Evolutionary conservation across 768 basidiomycete species (phyloP).

Genomic region (Mycena kentingensis): DNA sequence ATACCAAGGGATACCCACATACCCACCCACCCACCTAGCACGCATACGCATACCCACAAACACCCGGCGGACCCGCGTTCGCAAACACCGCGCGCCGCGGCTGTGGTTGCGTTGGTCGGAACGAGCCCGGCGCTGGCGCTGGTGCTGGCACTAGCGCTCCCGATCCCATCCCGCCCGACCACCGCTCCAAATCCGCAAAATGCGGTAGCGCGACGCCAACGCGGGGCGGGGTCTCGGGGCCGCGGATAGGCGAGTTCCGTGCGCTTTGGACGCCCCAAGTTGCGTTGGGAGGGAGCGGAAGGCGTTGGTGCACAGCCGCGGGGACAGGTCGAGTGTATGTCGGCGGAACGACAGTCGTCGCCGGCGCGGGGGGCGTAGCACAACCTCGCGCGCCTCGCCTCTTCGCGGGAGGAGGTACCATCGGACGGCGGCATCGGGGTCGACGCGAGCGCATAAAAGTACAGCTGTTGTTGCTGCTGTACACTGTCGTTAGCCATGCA

Average conservation of each 20-base stretch:
- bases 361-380: constrained; percentile 7
- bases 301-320: no score
- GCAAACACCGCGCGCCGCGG: constrained; percentile 72
- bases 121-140: constrained; percentile 13
- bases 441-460: constrained; percentile 77
- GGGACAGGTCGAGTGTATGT: no score
- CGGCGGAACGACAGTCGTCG: not conserved
- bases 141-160: no score
- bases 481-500: constrained; percentile 17
- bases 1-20: no score
- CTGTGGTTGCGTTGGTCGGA: constrained; percentile 34
- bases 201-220: constrained; percentile 20
- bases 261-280: constrained; percentile 25
- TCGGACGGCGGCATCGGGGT: constrained; percentile 60
- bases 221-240: constrained; percentile 14
- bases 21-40: no score
- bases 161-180: no score
- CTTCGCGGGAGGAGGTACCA: constrained; percentile 5
- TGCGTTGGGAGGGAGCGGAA: no score
- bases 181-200: constrained; percentile 21
- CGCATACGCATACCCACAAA: constrained; percentile 56
- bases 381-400: constrained; percentile 15
- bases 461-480: constrained; percentile 69
- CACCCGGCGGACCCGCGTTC: constrained; percentile 83
- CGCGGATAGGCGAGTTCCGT: constrained; percentile 19